Evolutionary conservation across 176 grass and related monocot species (phyloP).

Genomic region (Raddia distichophylla): DNA sequence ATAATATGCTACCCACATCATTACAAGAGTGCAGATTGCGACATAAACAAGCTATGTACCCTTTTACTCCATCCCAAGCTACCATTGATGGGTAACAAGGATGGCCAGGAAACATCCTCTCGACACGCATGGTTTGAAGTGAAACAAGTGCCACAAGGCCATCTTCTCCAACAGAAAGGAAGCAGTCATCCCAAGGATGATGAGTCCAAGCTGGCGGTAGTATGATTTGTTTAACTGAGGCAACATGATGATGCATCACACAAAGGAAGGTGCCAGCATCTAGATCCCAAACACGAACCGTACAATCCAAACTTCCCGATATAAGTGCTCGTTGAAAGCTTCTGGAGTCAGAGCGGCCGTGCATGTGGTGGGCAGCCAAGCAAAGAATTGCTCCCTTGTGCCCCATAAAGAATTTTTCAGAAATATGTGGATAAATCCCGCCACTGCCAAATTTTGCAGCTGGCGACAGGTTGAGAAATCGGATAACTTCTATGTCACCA

Average conservation of each 20-base stretch:
- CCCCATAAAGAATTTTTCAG: conserved; percentile 76
- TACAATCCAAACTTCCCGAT: conserved; percentile 83
- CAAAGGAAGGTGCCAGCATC: conserved; percentile 68
- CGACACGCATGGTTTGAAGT: conserved; percentile 81
- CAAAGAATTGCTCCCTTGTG: conserved; percentile 88
- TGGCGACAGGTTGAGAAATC: conserved; percentile 63
- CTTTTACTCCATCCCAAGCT: conserved; percentile 91
- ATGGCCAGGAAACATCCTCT: conserved; percentile 97
- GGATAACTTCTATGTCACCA: conserved; percentile 91
- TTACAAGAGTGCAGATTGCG: conserved; percentile 63
- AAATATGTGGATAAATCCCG: conserved; percentile 73
- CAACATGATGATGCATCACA: conserved; percentile 87
- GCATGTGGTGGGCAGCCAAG: conserved; percentile 84
- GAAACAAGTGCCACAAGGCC: conserved; percentile 85
- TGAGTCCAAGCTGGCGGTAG: conserved; percentile 68
- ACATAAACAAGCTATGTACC: conserved; percentile 92
- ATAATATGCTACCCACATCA: conserved; percentile 64
- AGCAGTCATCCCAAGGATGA: conserved; percentile 86
- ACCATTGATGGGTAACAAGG: conserved; percentile 73
- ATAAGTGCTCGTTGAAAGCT: conserved; percentile 63
- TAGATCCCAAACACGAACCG: conserved; percentile 77
- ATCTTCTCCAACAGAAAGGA: conserved; percentile 91
- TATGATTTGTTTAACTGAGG: conserved; percentile 78
- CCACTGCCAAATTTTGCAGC: conserved; percentile 61
- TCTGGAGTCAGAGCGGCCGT: conserved; percentile 39